Conservation (phyloP, 768 basidiomycete species). For the Rhizopogon roseolus region DNA sequence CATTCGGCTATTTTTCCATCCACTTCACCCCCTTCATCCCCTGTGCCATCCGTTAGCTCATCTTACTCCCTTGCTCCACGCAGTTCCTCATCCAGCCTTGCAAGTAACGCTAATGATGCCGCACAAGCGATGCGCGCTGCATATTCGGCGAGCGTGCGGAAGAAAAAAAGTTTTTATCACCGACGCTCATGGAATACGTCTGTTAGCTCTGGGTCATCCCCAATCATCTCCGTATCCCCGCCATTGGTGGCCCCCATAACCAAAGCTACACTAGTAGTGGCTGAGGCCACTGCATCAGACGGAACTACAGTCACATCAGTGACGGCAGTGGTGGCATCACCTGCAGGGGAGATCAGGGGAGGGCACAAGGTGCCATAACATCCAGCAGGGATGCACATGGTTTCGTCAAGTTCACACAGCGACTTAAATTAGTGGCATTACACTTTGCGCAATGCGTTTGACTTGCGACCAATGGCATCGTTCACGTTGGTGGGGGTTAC, state of each 20-base stretch:
- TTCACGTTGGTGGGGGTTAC: neutral
- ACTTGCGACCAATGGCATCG: neutral
- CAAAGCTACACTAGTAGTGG: constrained; percentile 9
- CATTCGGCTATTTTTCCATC: constrained; percentile 6
- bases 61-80: constrained; percentile 22
- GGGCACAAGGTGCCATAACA: neutral
- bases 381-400: neutral
- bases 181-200: constrained; percentile 26
- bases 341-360: neutral
- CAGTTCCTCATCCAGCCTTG: constrained; percentile 26
- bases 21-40: constrained; percentile 22
- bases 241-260: constrained; percentile 7
- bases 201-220: constrained; percentile 17
- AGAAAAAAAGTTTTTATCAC: constrained; percentile 27
- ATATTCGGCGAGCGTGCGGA: constrained; percentile 26
- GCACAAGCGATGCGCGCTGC: constrained; percentile 26
- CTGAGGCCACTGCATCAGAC: constrained; percentile 6
- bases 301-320: neutral
- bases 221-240: constrained; percentile 9
- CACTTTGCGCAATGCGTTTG: neutral
- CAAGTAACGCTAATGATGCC: constrained; percentile 16
- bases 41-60: constrained; percentile 23
- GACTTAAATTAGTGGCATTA: neutral
- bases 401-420: neutral
- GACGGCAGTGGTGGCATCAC: neutral